phyloP scores from a whole-genome alignment of 345 rosid species.

The Gynandropsis gynandra region DNA sequence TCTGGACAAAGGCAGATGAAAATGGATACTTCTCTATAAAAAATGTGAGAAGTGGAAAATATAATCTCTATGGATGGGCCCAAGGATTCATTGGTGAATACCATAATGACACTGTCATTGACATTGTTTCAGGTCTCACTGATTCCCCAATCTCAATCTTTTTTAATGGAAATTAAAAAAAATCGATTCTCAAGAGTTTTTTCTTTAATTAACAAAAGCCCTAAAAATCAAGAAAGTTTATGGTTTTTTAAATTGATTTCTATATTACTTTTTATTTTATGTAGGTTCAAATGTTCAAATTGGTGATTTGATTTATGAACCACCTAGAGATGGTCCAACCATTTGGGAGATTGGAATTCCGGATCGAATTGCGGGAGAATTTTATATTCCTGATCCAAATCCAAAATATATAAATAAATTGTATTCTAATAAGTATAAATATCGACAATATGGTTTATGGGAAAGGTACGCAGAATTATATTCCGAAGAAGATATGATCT shows the following conservation, averaged over 20 bases:
- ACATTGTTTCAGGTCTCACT: constrained; percentile 46
- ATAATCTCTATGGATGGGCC: constrained; percentile 63
- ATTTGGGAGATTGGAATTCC: constrained; percentile 95
- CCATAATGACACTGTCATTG: constrained; percentile 34
- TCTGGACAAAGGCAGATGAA: constrained; percentile 62
- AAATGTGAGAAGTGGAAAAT: constrained; percentile 42
- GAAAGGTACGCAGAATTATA: constrained; percentile 77
- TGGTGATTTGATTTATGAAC: constrained; percentile 59
- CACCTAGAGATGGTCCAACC: constrained; percentile 79
- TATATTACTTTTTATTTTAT: no score
- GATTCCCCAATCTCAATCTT: background rate
- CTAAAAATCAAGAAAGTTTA: no score
- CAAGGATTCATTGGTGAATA: constrained; percentile 87
- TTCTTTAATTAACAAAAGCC: no score
- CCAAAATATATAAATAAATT: constrained; percentile 54
- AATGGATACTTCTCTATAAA: constrained; percentile 53
- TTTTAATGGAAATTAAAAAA: no score
- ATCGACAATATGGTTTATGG: constrained; percentile 93
- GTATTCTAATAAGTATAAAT: constrained; percentile 50
- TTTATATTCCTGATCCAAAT: constrained; percentile 73
- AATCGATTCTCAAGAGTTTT: no score
- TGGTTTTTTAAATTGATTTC: no score
- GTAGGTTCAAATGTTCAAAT: constrained; percentile 40
- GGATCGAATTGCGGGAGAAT: constrained; percentile 76
- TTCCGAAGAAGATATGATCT: constrained; percentile 61